Evolutionary conservation across 179 eudicot species (phyloP), one percentile per base, ranked within the genome.

Genomic region (Patellifolia procumbens): DNA sequence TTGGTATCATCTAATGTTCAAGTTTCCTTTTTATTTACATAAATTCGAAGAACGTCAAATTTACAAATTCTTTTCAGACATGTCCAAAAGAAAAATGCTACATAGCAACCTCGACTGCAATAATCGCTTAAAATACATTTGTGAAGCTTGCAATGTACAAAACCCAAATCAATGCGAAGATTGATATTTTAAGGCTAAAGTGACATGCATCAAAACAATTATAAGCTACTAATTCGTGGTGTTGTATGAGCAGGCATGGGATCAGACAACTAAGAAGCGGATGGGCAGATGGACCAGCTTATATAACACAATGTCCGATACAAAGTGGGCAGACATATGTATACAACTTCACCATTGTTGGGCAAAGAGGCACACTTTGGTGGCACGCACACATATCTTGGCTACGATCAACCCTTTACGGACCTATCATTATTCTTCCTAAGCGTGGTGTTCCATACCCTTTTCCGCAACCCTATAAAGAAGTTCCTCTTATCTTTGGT

Each of bases 271-370:
- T 86, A 15, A 79, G 89, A 68, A 90, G 87, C 24, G 92, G 87
- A 66, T 90, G 95, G 95, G 90, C 95, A 7, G 92, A 39, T 39
- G 43, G 43, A 39, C 43, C 43, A 39, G 43, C 43, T 5, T 39
- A 39, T 39, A 1, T 39, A 90, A 87, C 94, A 58, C 94, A 90
- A 53, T 90, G 91, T 76, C 94, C 94, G 2, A 90, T 90, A 42
- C 82, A 76, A 53, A 69, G 80, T 5, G 91, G 91, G 7, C 72
- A 86, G 52, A 78, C 80, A 32, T 90, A 90, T 60, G 85, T 82
- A 4, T 90, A 90, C 83, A 88, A 86, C 51, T 90, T 87, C 79
- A 88, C 73, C 1, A 86, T 87, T 10, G 64, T 46, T 2, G 85
- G 78, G 20, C 94, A 90, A 20, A 87, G 90, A 78, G 94, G 91